Base-by-base conservation (phyloP, 306 rosid species). In the Aeschynomene evenia region DNA sequence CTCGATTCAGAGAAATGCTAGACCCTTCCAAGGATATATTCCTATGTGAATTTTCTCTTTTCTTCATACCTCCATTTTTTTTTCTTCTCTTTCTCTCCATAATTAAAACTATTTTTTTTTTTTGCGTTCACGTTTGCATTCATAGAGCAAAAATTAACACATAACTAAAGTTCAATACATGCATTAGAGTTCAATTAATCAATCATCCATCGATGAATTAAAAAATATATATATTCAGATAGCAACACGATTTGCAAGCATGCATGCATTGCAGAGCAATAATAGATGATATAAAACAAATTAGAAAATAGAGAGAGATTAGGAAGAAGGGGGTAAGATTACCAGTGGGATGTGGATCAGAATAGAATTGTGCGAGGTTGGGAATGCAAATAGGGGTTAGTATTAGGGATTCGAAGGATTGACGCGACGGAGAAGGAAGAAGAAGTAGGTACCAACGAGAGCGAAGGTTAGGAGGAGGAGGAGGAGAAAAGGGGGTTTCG, bases 191-290 rank as follows among this genome's bases (percentile, higher is more conserved):
- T 45, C 51, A 50, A 55, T 55, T 65, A 45, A 68, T 19, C 28
- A 73, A 58, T 18, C 11, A 7, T 18, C 49, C 51, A n/a, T 18
- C 33, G 9, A 13, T 31, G 9, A 7, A 28, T 10, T 56, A 37
- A 22, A 40, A 0, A 63, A 63, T 11, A 18, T 36, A 42, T 51
- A 19, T 16, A 18, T 36, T 56, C 63, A 33, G 53, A 52, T 0
- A 71, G 29, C 48, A 55, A 58, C 40, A 59, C 31, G 53, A 75
- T 66, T 71, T 9, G 48, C 46, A 66, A 56, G 18, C 56, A 78
- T 28, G 18, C 56, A 78, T 28, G 66, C 56, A 78, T 49, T 45
- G 51, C 51, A 45, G 6, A 45, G 51, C 51, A 45, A 45, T 4
- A 45, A 11, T 7, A 45, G 20, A 5, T 45, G 9, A 16, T 15